Evolutionary conservation across 2,329 filamentous ascomycete species (phyloP).

Genomic region (Hypoxylon sp.): DNA sequence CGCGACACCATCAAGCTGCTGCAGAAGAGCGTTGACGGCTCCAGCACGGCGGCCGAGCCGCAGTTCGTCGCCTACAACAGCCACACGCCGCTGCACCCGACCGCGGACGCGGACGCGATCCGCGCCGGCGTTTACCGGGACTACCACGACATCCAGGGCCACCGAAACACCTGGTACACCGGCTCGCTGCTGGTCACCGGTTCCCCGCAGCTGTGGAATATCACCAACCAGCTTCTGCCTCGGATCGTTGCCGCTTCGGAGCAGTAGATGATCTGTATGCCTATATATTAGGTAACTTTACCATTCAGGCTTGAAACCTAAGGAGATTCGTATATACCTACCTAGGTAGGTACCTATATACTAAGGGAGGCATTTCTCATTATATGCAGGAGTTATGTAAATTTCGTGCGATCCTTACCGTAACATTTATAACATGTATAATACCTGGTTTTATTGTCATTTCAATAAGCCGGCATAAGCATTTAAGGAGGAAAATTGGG

Average conservation of each 20-base stretch:
- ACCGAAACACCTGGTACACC: constrained; percentile 42
- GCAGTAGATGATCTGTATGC: neutral
- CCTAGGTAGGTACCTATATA: too few relatives aligned
- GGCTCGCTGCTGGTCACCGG: constrained; percentile 31
- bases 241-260: constrained; percentile 32
- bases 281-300: too few relatives aligned
- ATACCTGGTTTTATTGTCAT: neutral
- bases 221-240: constrained; percentile 33
- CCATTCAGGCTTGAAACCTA: neutral
- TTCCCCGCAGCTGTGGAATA: constrained; percentile 36
- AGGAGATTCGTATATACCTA: neutral
- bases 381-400: neutral
- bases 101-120: constrained; percentile 31
- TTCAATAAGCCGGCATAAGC: neutral
- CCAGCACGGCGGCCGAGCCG: constrained; percentile 22
- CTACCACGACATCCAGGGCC: constrained; percentile 30
- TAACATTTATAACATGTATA: neutral
- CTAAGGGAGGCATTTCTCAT: too few relatives aligned
- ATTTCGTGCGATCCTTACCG: neutral
- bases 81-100: constrained; percentile 29
- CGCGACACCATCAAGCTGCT: constrained; percentile 30
- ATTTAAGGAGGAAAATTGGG: neutral
- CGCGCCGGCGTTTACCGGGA: constrained; percentile 32
- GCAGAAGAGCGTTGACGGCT: constrained; percentile 23
- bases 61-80: constrained; percentile 30